Conservation (phyloP, 1,284 basidiomycete genomes). For the Ceratobasidium sp. region DNA sequence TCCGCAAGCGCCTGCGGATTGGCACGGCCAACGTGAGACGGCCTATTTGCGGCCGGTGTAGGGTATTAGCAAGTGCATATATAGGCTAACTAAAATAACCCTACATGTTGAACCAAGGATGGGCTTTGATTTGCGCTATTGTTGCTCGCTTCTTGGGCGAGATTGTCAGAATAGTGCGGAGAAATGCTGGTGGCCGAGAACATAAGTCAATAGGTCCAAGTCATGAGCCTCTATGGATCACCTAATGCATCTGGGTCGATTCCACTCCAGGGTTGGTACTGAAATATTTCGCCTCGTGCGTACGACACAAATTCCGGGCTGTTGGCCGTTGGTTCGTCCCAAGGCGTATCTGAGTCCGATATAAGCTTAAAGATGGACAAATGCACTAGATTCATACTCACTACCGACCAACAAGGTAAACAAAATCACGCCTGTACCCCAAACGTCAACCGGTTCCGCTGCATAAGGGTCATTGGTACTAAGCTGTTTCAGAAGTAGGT, state of each 20-base stretch:
- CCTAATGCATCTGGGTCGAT: slow-evolving; percentile 71
- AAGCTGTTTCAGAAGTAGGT: slow-evolving; percentile 19
- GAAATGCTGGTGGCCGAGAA: slow-evolving; percentile 57
- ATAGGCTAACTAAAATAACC: slow-evolving; percentile 47
- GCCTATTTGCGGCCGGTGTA: slow-evolving; percentile 15
- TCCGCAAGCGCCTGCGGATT: slow-evolving; percentile 46
- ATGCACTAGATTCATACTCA: slow-evolving; percentile 59
- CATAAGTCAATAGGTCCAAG: neutral
- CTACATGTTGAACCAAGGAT: slow-evolving; percentile 67
- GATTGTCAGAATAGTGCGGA: slow-evolving; percentile 70
- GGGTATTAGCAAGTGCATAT: neutral
- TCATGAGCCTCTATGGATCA: slow-evolving; percentile 55
- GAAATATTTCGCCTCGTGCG: slow-evolving; percentile 77
- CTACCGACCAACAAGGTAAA: slow-evolving; percentile 93
- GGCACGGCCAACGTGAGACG: slow-evolving; percentile 45
- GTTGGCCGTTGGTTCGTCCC: slow-evolving; percentile 89
- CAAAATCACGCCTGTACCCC: slow-evolving; percentile 96
- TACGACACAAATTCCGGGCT: slow-evolving; percentile 86
- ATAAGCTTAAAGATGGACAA: neutral
- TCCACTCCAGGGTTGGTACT: slow-evolving; percentile 84
- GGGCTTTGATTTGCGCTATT: slow-evolving; percentile 84
- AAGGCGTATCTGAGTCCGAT: slow-evolving; percentile 84
- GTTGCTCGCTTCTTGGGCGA: slow-evolving; percentile 88
- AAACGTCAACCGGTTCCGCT: slow-evolving; percentile 94
- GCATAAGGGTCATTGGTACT: slow-evolving; percentile 67